These are phyloP conservation scores for Dryadomyces quercivorus DNA, from an alignment of 2,329 filamentous ascomycete genomes.

Conservation along the genomic window DNA sequence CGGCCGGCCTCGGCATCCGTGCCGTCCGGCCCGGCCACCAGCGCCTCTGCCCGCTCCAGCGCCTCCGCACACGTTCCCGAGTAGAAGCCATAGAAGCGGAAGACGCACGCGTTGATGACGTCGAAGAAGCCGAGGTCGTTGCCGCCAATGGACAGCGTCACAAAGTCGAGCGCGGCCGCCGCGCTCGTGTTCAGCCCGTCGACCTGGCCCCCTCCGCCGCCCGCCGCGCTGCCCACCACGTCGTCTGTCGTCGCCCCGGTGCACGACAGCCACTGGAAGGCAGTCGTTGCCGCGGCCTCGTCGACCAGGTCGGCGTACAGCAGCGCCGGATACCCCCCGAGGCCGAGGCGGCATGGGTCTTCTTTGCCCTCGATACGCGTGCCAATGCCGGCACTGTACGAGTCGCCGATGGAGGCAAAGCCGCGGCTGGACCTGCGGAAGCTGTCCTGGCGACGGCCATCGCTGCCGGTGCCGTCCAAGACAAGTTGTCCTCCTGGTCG, in stretches of 20 bases:
- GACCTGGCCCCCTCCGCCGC: conserved; percentile 24
- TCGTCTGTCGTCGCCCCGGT: conserved; percentile 30
- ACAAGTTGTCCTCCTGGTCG: neutral
- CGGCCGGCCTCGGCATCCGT: conserved; percentile 7
- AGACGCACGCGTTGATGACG: conserved; percentile 37
- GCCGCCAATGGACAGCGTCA: conserved; percentile 33
- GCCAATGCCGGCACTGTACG: conserved; percentile 35
- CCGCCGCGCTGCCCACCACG: conserved; percentile 20
- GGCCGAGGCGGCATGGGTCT: conserved; percentile 28
- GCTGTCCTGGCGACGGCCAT: neutral
- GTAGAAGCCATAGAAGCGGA: conserved; percentile 36
- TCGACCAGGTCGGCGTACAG: conserved; percentile 24
- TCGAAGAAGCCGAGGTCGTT: conserved; percentile 38
- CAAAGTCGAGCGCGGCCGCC: conserved; percentile 23
- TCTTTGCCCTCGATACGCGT: conserved; percentile 28
- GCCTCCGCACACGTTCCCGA: conserved; percentile 31
- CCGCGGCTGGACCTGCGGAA: conserved; percentile 15
- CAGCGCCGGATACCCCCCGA: conserved; percentile 28
- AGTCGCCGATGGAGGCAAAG: conserved; percentile 28
- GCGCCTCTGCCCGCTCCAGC: conserved; percentile 21
- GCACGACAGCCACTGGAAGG: conserved; percentile 34
- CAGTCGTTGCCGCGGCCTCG: conserved; percentile 8
- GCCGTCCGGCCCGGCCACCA: conserved; percentile 15
- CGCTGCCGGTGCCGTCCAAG: neutral
- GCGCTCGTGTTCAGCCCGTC: conserved; percentile 25